Conservation (phyloP, 2,329 filamentous ascomycete species). For the Cladobotryum mycophilum region DNA sequence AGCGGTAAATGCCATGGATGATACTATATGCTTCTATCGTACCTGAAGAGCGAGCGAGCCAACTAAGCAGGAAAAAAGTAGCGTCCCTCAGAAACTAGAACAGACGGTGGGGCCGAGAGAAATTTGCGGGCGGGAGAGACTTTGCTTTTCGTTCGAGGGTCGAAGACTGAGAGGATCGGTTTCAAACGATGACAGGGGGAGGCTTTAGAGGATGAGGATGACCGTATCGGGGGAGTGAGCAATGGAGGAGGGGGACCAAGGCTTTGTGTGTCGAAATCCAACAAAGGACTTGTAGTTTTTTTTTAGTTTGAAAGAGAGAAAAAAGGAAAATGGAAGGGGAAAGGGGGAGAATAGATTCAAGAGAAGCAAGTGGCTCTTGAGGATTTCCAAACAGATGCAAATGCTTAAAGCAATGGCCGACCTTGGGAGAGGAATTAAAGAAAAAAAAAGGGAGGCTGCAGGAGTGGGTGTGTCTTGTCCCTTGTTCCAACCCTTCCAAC, state of each 20-base stretch:
- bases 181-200: slow-evolving; percentile 2
- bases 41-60: slow-evolving; percentile 1
- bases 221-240: no score
- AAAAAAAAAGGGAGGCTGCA: slow-evolving; percentile 28
- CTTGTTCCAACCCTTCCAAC: not conserved
- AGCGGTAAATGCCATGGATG: not conserved
- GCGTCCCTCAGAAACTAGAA: not conserved
- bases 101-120: slow-evolving; percentile 6
- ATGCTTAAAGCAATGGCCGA: not conserved
- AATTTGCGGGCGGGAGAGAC: slow-evolving; percentile 3
- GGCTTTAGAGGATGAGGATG: no score
- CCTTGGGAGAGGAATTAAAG: slow-evolving; percentile 8
- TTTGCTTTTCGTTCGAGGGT: slow-evolving; percentile 1
- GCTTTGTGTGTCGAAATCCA: no score
- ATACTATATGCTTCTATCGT: slow-evolving; percentile 2
- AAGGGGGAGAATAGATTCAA: not conserved
- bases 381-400: not conserved
- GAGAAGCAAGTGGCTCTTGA: not conserved
- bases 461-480: slow-evolving; percentile 14
- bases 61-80: not conserved
- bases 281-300: no score
- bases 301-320: not conserved
- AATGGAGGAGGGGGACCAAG: no score
- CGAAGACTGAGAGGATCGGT: slow-evolving; percentile 6
- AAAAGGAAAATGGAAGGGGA: not conserved